These are phyloP conservation scores for Pseudocercospora fuligena DNA, from an alignment of 2,329 filamentous ascomycete species.

Conservation along the genomic window DNA sequence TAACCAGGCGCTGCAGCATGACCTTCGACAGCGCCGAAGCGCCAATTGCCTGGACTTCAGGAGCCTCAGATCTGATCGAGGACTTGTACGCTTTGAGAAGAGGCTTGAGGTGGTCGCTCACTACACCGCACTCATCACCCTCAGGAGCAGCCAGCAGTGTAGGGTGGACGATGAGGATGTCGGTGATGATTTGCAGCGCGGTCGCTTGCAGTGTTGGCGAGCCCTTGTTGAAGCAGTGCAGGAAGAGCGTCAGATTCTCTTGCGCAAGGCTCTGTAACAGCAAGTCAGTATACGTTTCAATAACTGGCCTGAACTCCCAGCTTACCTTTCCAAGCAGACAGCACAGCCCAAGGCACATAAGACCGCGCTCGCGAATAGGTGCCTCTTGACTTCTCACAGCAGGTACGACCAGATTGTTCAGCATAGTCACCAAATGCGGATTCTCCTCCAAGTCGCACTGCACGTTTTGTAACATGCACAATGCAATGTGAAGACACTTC, in stretches of 20 bases:
- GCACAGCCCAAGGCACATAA: constrained; percentile 88
- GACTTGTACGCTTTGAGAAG: constrained; percentile 86
- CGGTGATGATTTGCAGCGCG: constrained; percentile 86
- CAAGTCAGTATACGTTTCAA: constrained; percentile 20
- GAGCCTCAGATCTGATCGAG: constrained; percentile 73
- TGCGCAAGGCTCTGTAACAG: constrained; percentile 73
- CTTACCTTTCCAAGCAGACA: constrained; percentile 81
- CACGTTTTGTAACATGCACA: constrained; percentile 96
- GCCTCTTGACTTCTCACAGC: constrained; percentile 92
- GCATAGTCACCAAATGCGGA: constrained; percentile 90
- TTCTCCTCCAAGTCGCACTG: constrained; percentile 86
- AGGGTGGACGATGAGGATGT: constrained; percentile 89
- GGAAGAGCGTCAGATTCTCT: constrained; percentile 89
- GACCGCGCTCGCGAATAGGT: constrained; percentile 85
- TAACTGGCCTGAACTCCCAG: too few relatives aligned
- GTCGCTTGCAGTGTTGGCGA: constrained; percentile 89
- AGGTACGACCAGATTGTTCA: constrained; percentile 95
- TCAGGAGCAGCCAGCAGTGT: constrained; percentile 66
- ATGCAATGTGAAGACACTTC: constrained; percentile 96
- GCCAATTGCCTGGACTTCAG: constrained; percentile 79
- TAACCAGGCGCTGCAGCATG: constrained; percentile 78
- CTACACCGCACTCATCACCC: constrained; percentile 22
- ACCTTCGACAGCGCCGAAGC: constrained; percentile 84
- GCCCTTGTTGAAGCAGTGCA: constrained; percentile 94
- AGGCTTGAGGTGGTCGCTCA: constrained; percentile 58